Conservation (phyloP, 495 filamentous ascomycete genomes). For the Podospora appendiculata region DNA sequence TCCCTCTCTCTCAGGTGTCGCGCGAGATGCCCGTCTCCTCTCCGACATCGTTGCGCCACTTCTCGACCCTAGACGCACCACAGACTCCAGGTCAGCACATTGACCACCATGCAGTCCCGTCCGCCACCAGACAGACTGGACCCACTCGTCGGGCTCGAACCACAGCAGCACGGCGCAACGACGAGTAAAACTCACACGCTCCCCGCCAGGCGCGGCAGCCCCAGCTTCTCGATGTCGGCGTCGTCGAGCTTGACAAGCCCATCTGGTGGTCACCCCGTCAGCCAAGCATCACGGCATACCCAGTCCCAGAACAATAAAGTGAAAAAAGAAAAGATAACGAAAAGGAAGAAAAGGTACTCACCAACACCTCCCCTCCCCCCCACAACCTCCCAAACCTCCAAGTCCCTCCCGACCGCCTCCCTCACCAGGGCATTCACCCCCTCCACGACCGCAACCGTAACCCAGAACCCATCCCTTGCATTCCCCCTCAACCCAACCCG, state of each 20-base stretch:
- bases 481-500: constrained; percentile 4
- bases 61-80: constrained; percentile 2
- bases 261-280: neutral
- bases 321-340: neutral
- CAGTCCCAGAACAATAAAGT: neutral
- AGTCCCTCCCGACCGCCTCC: neutral
- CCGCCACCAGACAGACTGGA: too few species aligned
- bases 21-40: neutral
- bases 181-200: neutral
- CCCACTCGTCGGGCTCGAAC: too few species aligned
- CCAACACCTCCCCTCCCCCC: neutral
- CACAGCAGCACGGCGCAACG: neutral
- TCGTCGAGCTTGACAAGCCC: constrained; percentile 2
- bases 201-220: constrained; percentile 2
- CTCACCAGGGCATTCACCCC: constrained; percentile 1
- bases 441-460: neutral
- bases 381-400: constrained; percentile 2
- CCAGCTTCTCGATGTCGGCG: neutral
- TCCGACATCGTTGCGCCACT: constrained; percentile 5
- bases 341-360: too few species aligned
- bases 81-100: neutral
- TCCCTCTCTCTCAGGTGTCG: neutral
- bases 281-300: neutral
- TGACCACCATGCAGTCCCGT: neutral
- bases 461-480: constrained; percentile 2